phyloP scores from a whole-genome alignment of 805 yeast genomes.

The Saccharomyces mikatae region DNA sequence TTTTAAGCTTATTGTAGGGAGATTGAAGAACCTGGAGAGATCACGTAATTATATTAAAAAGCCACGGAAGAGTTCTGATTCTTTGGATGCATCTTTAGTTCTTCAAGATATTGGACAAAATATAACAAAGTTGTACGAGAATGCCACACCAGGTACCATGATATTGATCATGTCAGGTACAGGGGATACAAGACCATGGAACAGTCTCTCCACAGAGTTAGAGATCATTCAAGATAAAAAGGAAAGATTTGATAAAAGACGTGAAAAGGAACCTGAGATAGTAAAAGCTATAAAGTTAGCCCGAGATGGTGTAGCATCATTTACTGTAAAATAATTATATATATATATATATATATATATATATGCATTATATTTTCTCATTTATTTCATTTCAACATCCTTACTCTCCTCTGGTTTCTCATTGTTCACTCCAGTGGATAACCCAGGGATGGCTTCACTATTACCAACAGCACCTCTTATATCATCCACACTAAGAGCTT shows the following conservation, averaged over 20 bases:
- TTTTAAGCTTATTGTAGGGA: slow-evolving; percentile 21
- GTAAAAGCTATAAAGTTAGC: slow-evolving; percentile 43
- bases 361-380: neutral
- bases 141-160: slow-evolving; percentile 51
- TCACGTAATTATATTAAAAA: slow-evolving; percentile 13
- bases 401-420: slow-evolving; percentile 11
- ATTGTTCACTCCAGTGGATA: slow-evolving; percentile 23
- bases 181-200: slow-evolving; percentile 46
- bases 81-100: slow-evolving; percentile 19
- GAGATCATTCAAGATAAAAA: slow-evolving; percentile 34
- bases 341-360: neutral
- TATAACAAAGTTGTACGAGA: slow-evolving; percentile 41
- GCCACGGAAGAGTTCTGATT: slow-evolving; percentile 9
- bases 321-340: slow-evolving; percentile 36
- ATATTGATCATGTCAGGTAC: slow-evolving; percentile 55
- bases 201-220: slow-evolving; percentile 35
- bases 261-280: slow-evolving; percentile 38
- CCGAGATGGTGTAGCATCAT: slow-evolving; percentile 50
- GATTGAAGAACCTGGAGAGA: slow-evolving; percentile 52
- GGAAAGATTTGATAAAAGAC: slow-evolving; percentile 36
- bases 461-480: slow-evolving; percentile 49
- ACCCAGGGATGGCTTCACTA: slow-evolving; percentile 40
- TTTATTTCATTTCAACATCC: neutral
- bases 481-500: slow-evolving; percentile 37
- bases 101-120: slow-evolving; percentile 34